Percentiles rank a stretch among this genome's conserved stretches.
Conservation (phyloP, 805 yeast species). For the Starmerella stigmatis region DNA sequence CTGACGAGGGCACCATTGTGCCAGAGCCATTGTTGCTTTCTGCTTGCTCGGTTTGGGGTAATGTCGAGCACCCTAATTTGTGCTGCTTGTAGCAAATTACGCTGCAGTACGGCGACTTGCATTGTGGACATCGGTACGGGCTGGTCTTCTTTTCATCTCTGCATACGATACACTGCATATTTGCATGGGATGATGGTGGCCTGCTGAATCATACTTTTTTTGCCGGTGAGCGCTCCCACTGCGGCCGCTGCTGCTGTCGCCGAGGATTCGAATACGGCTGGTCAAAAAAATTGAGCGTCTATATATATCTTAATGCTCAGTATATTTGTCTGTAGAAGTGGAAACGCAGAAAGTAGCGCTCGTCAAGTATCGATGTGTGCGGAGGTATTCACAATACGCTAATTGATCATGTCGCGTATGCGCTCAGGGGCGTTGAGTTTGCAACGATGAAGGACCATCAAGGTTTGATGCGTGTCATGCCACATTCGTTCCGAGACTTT, state of each 20-base stretch:
- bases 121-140: slow-evolving; percentile 51
- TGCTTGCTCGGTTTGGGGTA: slow-evolving; percentile 1
- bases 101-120: slow-evolving; percentile 41
- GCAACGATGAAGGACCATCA: neutral
- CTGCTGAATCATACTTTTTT: slow-evolving; percentile 2
- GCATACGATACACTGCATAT: slow-evolving; percentile 19
- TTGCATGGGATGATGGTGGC: no score
- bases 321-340: no score
- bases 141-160: neutral
- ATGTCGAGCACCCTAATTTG: slow-evolving; percentile 29
- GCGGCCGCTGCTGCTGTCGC: no score
- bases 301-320: no score
- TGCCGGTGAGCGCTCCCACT: no score
- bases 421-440: no score
- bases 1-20: no score
- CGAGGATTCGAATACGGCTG: no score
- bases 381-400: neutral
- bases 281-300: no score
- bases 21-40: no score
- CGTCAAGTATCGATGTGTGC: no score
- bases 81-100: slow-evolving; percentile 47
- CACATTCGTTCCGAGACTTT: neutral
- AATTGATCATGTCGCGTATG: neutral
- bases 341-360: no score
- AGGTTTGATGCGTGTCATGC: neutral